Base-by-base conservation (phyloP, 2,329 filamentous ascomycete species). In the Talaromyces sp. region DNA sequence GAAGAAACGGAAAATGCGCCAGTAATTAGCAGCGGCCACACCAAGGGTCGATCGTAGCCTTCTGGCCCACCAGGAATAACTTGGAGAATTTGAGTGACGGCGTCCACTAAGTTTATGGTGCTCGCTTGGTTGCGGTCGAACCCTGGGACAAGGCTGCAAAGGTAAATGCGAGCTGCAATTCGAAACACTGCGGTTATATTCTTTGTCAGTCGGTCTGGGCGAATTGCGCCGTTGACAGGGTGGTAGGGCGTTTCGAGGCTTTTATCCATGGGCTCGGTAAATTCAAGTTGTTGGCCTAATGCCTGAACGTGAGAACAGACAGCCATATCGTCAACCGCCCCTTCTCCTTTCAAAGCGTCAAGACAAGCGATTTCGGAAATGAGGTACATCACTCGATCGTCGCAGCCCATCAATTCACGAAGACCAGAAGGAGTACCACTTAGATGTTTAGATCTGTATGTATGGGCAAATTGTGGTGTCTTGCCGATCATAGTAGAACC, bases 351-450 rank as follows among this genome's bases (percentile, higher is more conserved):
- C 63, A 97, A 84, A 3, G 89, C 89, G 73, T 97, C 94, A 55
- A 99, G 85, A 74, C 94, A 97, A 56, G 93, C 90, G 67, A 97
- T 96, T 77, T 99, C 94, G 1, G 91, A 96, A 71, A 99, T 96
- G 67, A 97, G 81, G 74, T 96, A 97, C 91, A 99, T 97, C 75
- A 97, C 89, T 21, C 87, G 86, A 75, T 99, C 94, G 63, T 97
- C 93, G 73, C 94, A 97, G 65, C 94, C 94, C 92, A 97, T 97
- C 53, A 97, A 83, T 77, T 96, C 91, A 55, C 88, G 86, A 37
- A 99, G 82, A 10, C 94, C 94, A 9, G 89, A 89, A 2, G 78
- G 76, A 5, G 80, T 76, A 22, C 79, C 77, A 51, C 73, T 77
- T 53, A 96, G 83, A 73, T 96, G 90, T 81, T 97, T 96, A 73